phyloP scores from a whole-genome alignment of 1,139 yeast genomes.

The Suzukiozyma palmioleophila region DNA sequence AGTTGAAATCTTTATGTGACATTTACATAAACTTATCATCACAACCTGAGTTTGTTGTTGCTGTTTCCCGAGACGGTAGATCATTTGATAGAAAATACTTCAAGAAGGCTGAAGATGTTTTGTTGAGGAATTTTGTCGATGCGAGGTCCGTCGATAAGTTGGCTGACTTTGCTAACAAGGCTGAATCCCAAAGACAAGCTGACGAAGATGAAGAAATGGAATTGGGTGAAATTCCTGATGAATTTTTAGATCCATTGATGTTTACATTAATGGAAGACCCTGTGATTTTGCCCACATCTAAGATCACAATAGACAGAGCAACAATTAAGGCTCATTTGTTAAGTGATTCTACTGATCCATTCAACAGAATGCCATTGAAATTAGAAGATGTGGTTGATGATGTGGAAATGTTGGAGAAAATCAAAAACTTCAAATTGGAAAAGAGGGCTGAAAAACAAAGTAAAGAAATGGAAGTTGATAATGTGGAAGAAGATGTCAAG shows the following conservation, averaged over 20 bases:
- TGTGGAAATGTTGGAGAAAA: slow-evolving; percentile 58
- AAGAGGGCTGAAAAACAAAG: slow-evolving; percentile 21
- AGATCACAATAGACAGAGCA: slow-evolving; percentile 77
- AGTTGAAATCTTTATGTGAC: slow-evolving; percentile 66
- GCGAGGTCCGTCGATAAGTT: slow-evolving; percentile 52
- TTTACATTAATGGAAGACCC: slow-evolving; percentile 94
- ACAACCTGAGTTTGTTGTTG: slow-evolving; percentile 62
- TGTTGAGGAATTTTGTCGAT: slow-evolving; percentile 49
- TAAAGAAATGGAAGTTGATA: slow-evolving; percentile 3
- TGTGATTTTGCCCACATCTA: slow-evolving; percentile 82
- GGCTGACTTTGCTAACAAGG: slow-evolving; percentile 53
- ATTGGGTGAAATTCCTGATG: slow-evolving; percentile 93
- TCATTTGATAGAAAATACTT: slow-evolving; percentile 70
- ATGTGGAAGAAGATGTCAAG: background rate
- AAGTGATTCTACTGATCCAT: slow-evolving; percentile 95
- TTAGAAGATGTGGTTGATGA: slow-evolving; percentile 85
- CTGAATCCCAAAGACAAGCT: slow-evolving; percentile 54
- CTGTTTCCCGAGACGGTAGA: slow-evolving; percentile 88
- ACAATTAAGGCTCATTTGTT: slow-evolving; percentile 91
- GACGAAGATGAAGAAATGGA: slow-evolving; percentile 84
- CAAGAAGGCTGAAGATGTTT: slow-evolving; percentile 63
- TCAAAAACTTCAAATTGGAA: slow-evolving; percentile 50
- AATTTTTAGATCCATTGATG: slow-evolving; percentile 95
- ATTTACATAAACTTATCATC: slow-evolving; percentile 69
- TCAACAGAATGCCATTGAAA: slow-evolving; percentile 86